A percentile compares a stretch with the other conserved stretches of the same genome.
These are phyloP conservation scores for Carallia pectinifolia DNA, from an alignment of 345 rosid genomes.

Conservation along the genomic window DNA sequence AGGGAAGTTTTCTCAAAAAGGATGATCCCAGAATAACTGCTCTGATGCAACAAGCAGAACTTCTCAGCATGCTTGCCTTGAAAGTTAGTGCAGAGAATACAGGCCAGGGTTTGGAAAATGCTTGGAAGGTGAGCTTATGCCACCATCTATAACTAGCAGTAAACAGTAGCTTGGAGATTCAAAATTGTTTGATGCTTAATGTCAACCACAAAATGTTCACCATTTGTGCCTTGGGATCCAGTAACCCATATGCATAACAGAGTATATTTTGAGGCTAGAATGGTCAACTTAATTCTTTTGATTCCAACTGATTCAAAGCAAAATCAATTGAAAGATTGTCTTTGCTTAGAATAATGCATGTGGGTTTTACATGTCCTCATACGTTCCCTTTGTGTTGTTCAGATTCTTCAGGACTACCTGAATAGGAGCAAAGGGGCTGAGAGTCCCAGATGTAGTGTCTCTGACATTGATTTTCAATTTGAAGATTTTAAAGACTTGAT, in stretches of 20 bases:
- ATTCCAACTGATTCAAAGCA: neutral
- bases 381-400: conserved; percentile 20
- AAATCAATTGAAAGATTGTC: too few relatives aligned
- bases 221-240: neutral
- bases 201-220: too few relatives aligned
- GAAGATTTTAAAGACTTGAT: conserved; percentile 70
- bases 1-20: conserved; percentile 62
- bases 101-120: conserved; percentile 85
- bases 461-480: conserved; percentile 61
- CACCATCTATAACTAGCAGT: too few relatives aligned
- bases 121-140: conserved; percentile 72
- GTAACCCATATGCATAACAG: neutral
- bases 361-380: neutral
- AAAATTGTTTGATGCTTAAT: too few relatives aligned
- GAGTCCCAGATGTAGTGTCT: conserved; percentile 40
- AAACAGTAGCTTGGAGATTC: too few relatives aligned
- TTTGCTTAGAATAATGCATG: too few relatives aligned
- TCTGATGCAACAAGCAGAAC: conserved; percentile 90
- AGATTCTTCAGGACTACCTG: conserved; percentile 83
- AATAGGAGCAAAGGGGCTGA: conserved; percentile 65
- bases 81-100: conserved; percentile 73
- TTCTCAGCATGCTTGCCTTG: conserved; percentile 71
- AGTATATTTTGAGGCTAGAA: neutral
- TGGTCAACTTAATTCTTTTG: neutral
- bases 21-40: conserved; percentile 79